Evolutionary conservation across 2,329 filamentous ascomycete genomes (phyloP).

Genomic region (Calonectria montana): DNA sequence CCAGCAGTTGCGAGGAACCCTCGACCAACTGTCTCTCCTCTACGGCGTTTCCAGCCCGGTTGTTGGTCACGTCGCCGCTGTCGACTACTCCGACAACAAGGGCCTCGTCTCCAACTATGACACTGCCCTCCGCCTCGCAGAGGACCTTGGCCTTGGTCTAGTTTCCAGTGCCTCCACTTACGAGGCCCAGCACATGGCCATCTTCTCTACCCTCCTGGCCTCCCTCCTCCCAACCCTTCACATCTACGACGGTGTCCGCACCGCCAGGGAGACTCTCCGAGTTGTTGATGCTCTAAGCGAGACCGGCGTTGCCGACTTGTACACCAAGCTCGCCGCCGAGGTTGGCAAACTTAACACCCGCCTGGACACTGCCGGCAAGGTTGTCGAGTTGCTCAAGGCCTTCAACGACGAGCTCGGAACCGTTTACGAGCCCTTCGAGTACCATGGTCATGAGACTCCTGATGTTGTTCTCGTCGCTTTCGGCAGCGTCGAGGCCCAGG

Average conservation of each 20-base stretch:
- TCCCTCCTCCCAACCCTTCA: conserved; percentile 85
- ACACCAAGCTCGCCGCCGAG: conserved; percentile 73
- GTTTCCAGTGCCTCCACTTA: conserved; percentile 88
- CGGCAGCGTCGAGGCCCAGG: conserved; percentile 88
- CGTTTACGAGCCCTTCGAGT: conserved; percentile 93
- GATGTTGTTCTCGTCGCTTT: conserved; percentile 91
- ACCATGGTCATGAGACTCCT: conserved; percentile 83
- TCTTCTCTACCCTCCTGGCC: conserved; percentile 86
- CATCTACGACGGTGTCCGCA: conserved; percentile 86
- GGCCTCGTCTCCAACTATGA: conserved; percentile 91
- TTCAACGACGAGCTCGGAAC: conserved; percentile 95
- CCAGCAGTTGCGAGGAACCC: conserved; percentile 80
- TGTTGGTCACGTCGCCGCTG: conserved; percentile 90
- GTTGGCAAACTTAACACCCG: conserved; percentile 74
- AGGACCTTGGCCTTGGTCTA: conserved; percentile 90
- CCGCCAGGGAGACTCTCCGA: conserved; percentile 84
- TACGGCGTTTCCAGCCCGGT: conserved; percentile 94
- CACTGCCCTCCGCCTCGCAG: conserved; percentile 80
- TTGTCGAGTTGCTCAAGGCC: conserved; percentile 75
- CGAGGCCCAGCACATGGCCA: conserved; percentile 93
- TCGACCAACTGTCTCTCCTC: conserved; percentile 92
- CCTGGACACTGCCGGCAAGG: conserved; percentile 78
- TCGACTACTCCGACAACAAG: conserved; percentile 78
- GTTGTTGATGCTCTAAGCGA: conserved; percentile 86
- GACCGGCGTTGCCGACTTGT: conserved; percentile 74